Conservation (phyloP, 192 early-diverging fungal species). For the Funneliformis mosseae region DNA sequence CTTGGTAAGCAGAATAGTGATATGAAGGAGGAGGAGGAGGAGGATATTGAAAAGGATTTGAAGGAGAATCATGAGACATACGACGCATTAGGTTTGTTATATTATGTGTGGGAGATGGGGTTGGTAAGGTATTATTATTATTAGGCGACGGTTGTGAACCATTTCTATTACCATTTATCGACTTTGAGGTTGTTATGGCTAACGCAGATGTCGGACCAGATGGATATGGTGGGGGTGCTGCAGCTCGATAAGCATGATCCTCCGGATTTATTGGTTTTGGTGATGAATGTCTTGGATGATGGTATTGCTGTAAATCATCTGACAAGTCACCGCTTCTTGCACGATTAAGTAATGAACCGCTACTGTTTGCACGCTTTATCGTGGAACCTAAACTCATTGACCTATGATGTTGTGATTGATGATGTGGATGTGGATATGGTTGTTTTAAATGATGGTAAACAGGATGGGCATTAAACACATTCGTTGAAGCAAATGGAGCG, state of each 20-base stretch:
- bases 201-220: conserved; percentile 16
- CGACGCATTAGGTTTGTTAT: conserved; percentile 22
- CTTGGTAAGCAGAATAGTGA: conserved; percentile 17
- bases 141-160: neutral
- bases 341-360: conserved; percentile 28
- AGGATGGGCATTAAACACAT: conserved; percentile 35
- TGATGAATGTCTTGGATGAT: conserved; percentile 27
- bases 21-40: neutral
- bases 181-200: conserved; percentile 31
- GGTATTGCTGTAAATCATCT: conserved; percentile 23
- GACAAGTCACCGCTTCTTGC: conserved; percentile 21
- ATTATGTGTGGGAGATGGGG: conserved; percentile 9
- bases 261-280: conserved; percentile 25
- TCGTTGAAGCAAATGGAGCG: conserved; percentile 34
- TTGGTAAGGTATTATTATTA: neutral
- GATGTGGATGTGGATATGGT: conserved; percentile 22
- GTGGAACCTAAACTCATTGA: conserved; percentile 32
- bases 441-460: conserved; percentile 36
- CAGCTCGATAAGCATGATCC: conserved; percentile 27
- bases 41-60: conserved; percentile 22
- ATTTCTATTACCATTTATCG: conserved; percentile 8
- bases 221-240: conserved; percentile 19
- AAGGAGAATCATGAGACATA: conserved; percentile 29
- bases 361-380: conserved; percentile 31
- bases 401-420: conserved; percentile 33